Conservation (phyloP, 805 yeast genomes). For the Saccharomyces mikatae region DNA sequence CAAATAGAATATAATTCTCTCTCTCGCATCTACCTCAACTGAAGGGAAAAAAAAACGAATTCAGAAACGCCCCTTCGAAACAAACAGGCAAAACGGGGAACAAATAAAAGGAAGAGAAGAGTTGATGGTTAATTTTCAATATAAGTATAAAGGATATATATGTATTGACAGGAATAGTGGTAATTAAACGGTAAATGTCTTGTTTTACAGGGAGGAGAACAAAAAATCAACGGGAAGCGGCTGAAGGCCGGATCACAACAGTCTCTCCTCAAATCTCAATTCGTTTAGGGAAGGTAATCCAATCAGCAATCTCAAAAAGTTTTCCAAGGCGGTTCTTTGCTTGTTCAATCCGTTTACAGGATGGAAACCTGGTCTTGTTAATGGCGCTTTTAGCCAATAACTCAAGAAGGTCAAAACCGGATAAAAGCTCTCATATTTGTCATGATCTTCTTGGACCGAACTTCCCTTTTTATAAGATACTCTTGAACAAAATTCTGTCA, state of each 20-base stretch:
- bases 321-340: conserved; percentile 88
- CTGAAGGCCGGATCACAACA: conserved; percentile 6
- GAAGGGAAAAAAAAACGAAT: background rate
- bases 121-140: background rate
- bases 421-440: conserved; percentile 58
- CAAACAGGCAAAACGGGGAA: background rate
- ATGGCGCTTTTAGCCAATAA: conserved; percentile 96
- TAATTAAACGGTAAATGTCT: background rate
- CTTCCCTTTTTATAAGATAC: conserved; percentile 63
- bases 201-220: background rate
- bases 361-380: conserved; percentile 82
- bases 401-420: conserved; percentile 79
- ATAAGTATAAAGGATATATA: background rate
- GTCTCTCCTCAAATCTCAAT: conserved; percentile 88
- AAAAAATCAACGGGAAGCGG: background rate
- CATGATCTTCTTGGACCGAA: background rate
- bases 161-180: background rate
- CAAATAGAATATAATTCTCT: background rate
- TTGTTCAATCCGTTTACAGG: conserved; percentile 91
- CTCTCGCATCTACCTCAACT: background rate
- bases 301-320: conserved; percentile 77
- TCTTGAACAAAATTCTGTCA: conserved; percentile 84
- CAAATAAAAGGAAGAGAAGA: background rate
- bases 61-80: background rate
- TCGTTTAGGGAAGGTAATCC: conserved; percentile 89